Base-by-base conservation (phyloP, 192 early-diverging fungal genomes). In the Umbelopsis isabellina region DNA sequence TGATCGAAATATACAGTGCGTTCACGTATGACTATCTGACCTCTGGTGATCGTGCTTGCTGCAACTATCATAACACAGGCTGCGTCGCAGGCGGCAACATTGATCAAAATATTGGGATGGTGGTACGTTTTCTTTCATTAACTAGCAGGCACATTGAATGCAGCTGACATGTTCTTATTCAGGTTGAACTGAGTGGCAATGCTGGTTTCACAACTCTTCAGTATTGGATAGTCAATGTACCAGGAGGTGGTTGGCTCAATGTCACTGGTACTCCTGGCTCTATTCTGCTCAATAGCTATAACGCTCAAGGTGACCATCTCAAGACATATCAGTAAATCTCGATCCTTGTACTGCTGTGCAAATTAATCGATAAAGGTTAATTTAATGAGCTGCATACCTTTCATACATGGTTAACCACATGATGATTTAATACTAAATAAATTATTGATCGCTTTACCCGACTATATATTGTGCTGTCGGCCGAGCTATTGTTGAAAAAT, bases 181-280 rank as follows among this genome's bases (percentile, higher is more conserved):
- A 61, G 55, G 55, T 61, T 35, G 55, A 61, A 35, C 33, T 61
- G 13, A 61, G 55, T 16, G 33, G 33, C 1, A 61, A 25, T 61
- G 12, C 5, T 35, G 55, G 55, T 1, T 35, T 61, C 27, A n/a
- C 33, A 0, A 35, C 55, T 12, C 33, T 18, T 30, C 27, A 61
- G 27, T 10, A 12, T 11, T 61, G 55, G 55, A 30, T 61, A 7
- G 16, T 61, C 33, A 13, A 33, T 35, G 18, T 61, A 0, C 55
- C 55, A 3, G 55, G 55, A 22, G 55, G 55, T 25, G 55, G 55
- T 16, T 61, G 55, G 55, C 11, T 61, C 18, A 61, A 61, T 35
- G 55, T 61, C 30, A 27, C 55, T 61, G 55, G 55, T 61, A 27
- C 6, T 33, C 21, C 55, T 35, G 55, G 55, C 10, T 25, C 27